phyloP scores from a whole-genome alignment of 2,329 filamentous ascomycete genomes.

The Samsoniella hepiali region DNA sequence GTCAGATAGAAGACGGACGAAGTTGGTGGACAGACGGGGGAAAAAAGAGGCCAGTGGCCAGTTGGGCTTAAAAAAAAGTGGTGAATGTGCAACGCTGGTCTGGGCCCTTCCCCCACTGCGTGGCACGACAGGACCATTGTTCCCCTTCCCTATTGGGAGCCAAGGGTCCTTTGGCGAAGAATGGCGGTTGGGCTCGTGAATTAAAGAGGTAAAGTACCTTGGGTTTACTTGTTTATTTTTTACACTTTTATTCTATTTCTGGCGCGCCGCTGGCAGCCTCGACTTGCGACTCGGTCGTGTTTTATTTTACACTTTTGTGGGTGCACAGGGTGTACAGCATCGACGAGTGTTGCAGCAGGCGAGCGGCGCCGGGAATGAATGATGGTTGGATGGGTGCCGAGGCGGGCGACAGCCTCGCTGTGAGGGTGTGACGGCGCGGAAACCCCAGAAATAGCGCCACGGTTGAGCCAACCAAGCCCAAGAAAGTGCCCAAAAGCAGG shows the following conservation, averaged over 20 bases:
- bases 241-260: background rate
- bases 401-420: background rate
- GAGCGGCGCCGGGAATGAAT: background rate
- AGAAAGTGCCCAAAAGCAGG: too few relatives aligned
- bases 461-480: background rate
- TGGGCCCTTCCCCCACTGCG: conserved; percentile 16
- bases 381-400: background rate
- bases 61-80: conserved; percentile 17
- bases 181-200: too few relatives aligned
- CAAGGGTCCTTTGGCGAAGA: background rate
- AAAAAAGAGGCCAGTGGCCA: conserved; percentile 14
- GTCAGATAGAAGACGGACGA: conserved; percentile 10
- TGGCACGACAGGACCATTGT: background rate
- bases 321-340: background rate
- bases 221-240: too few relatives aligned
- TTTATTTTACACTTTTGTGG: conserved; percentile 20
- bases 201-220: too few relatives aligned
- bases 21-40: conserved; percentile 13
- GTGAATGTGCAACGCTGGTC: conserved; percentile 18
- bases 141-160: background rate
- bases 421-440: too few relatives aligned
- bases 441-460: too few relatives aligned
- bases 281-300: background rate
- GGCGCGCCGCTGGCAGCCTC: background rate
- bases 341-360: background rate